These are phyloP conservation scores for Yamadazyma phyllophila DNA, from an alignment of 805 yeast species.

Conservation along the genomic window DNA sequence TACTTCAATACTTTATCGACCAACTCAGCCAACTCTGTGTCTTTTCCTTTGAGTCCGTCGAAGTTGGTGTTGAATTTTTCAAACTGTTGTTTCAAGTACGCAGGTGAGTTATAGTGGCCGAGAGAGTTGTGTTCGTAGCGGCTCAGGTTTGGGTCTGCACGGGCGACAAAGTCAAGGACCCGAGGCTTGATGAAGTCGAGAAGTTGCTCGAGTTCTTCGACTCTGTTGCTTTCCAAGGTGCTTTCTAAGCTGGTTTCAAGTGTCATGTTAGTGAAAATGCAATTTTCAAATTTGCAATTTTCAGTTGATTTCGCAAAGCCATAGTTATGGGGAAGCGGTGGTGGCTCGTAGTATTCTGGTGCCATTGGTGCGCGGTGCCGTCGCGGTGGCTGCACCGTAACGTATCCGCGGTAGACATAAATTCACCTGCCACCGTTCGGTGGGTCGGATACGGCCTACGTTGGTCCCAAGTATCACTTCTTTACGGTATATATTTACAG, in stretches of 20 bases:
- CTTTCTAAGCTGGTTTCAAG: slow-evolving; percentile 15
- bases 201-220: slow-evolving; percentile 54
- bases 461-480: too few species aligned
- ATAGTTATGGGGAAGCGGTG: too few species aligned
- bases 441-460: too few species aligned
- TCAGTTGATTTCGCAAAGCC: too few species aligned
- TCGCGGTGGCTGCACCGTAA: too few species aligned
- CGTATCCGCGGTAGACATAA: too few species aligned
- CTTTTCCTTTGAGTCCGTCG: slow-evolving; percentile 34
- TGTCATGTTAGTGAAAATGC: not conserved
- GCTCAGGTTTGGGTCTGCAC: slow-evolving; percentile 38
- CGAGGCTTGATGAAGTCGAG: slow-evolving; percentile 50
- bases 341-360: too few species aligned
- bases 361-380: too few species aligned
- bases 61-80: slow-evolving; percentile 26
- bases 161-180: slow-evolving; percentile 51
- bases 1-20: slow-evolving; percentile 58
- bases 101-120: slow-evolving; percentile 55
- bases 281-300: too few species aligned
- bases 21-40: slow-evolving; percentile 41
- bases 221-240: slow-evolving; percentile 49
- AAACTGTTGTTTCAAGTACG: slow-evolving; percentile 36
- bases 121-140: slow-evolving; percentile 34
- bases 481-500: too few species aligned
- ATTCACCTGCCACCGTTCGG: too few species aligned